These are phyloP conservation scores for Theobroma grandiflorum DNA, from an alignment of 441 rosid species.

Conservation along the genomic window DNA sequence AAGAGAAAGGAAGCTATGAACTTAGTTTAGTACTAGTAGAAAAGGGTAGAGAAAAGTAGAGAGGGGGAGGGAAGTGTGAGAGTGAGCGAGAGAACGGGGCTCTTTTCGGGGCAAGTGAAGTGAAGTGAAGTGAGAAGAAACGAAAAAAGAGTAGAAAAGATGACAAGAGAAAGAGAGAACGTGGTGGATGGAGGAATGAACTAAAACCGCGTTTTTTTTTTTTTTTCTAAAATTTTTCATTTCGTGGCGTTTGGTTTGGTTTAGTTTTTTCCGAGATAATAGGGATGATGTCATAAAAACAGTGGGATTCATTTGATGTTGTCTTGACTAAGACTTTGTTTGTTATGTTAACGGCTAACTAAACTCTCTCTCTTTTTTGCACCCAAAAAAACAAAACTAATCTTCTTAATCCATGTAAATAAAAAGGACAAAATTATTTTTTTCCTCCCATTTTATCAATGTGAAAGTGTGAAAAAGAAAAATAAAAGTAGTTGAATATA, in stretches of 20 bases:
- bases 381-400: no score
- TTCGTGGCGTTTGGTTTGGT: background rate
- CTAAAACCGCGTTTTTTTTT: conserved; percentile 31
- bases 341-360: background rate
- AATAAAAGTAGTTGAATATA: no score
- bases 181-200: background rate
- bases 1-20: background rate
- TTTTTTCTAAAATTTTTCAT: background rate
- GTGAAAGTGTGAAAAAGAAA: no score
- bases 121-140: background rate
- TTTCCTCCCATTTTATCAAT: background rate
- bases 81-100: background rate
- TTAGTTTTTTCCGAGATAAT: conserved; percentile 6
- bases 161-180: conserved; percentile 21
- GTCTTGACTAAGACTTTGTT: background rate
- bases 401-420: no score
- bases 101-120: conserved; percentile 19
- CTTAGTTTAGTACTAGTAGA: background rate
- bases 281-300: conserved; percentile 29
- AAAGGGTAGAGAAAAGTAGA: background rate
- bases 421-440: no score
- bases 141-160: background rate
- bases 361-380: no score
- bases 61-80: background rate
- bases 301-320: background rate